Conservation (phyloP, 345 rosid species). For the Lumnitzera littorea region DNA sequence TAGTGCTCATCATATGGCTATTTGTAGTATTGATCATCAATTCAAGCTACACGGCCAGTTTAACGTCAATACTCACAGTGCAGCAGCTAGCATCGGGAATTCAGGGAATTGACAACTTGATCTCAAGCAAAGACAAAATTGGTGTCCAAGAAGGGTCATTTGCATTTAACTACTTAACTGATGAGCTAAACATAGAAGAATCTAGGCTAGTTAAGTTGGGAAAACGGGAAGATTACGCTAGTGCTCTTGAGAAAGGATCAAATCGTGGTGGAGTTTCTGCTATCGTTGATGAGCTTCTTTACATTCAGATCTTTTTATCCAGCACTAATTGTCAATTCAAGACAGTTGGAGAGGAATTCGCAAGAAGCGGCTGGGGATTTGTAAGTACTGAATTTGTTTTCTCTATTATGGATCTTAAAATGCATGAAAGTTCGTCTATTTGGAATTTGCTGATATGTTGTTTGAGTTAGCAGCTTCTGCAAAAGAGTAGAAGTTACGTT, state of each 20-base stretch:
- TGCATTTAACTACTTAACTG: constrained; percentile 62
- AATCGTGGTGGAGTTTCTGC: constrained; percentile 73
- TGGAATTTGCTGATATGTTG: too few species aligned
- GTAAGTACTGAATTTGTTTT: constrained; percentile 37
- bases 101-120: constrained; percentile 70
- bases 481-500: too few species aligned
- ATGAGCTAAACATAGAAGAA: constrained; percentile 71
- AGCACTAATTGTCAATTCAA: constrained; percentile 52
- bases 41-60: constrained; percentile 95
- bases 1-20: constrained; percentile 85
- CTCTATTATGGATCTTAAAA: too few species aligned
- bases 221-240: constrained; percentile 38
- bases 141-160: constrained; percentile 92
- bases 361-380: constrained; percentile 94
- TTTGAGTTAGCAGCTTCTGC: too few species aligned
- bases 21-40: constrained; percentile 90
- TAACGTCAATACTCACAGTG: constrained; percentile 91
- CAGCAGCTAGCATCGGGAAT: constrained; percentile 76
- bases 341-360: constrained; percentile 86
- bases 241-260: constrained; percentile 56
- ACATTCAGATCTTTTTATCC: constrained; percentile 70
- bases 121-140: constrained; percentile 53
- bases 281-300: constrained; percentile 92
- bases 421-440: too few species aligned
- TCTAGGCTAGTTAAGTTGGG: constrained; percentile 55